phyloP scores from a whole-genome alignment of 2,329 filamentous ascomycete species.

The Colletotrichum ledebouriae region DNA sequence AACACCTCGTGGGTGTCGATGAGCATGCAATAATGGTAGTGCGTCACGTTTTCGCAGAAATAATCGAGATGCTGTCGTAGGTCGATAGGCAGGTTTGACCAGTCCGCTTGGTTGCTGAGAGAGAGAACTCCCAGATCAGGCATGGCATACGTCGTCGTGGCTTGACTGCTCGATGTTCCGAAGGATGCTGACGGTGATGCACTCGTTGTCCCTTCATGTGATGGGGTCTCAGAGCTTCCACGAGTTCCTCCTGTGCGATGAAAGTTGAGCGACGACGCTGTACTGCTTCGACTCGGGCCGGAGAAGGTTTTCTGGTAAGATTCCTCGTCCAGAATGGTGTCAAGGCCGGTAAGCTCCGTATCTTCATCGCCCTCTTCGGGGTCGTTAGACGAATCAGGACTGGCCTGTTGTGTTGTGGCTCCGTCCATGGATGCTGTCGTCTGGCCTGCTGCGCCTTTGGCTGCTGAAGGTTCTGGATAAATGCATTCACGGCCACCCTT shows the following conservation, averaged over 20 bases:
- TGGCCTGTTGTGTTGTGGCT: conserved; percentile 55
- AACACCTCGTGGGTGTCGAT: conserved; percentile 81
- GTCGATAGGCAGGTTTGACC: conserved; percentile 74
- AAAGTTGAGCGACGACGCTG: conserved; percentile 54
- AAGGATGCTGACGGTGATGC: conserved; percentile 67
- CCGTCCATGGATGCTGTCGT: conserved; percentile 56
- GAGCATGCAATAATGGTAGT: conserved; percentile 86
- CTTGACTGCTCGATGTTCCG: conserved; percentile 54
- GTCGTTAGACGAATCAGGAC: conserved; percentile 68
- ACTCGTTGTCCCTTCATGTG: conserved; percentile 64
- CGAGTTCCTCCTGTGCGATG: conserved; percentile 53
- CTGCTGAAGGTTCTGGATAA: conserved; percentile 79
- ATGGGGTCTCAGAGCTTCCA: conserved; percentile 67
- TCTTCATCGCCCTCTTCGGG: conserved; percentile 63
- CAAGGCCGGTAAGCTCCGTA: conserved; percentile 55
- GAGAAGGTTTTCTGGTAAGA: conserved; percentile 41
- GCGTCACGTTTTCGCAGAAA: conserved; percentile 81
- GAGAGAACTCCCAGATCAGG: conserved; percentile 40
- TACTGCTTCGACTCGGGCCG: conserved; percentile 53
- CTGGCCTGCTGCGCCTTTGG: conserved; percentile 54
- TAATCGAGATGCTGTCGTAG: conserved; percentile 84
- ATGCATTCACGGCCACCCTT: conserved; percentile 93
- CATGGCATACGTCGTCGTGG: conserved; percentile 48
- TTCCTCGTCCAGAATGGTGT: conserved; percentile 63
- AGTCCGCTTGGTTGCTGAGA: conserved; percentile 55